Evolutionary conservation across 75 land plant genomes (phyloP).

Genomic region (Cupressus sempervirens): DNA sequence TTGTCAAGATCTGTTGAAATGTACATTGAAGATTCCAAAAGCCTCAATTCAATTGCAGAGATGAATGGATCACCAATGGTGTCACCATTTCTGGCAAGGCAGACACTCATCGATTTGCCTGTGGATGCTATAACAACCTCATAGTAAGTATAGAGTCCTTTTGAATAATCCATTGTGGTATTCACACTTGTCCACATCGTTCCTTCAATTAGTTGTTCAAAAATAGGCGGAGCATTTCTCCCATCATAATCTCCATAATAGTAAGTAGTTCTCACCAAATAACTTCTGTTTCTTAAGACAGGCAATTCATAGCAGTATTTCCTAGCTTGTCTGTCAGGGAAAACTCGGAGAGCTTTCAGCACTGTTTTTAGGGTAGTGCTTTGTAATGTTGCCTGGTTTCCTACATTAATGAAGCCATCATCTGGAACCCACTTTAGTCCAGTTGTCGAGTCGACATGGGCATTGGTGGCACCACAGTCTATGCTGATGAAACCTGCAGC

Average conservation of each 20-base stretch:
- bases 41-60: conserved; percentile 43
- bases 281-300: conserved; percentile 29
- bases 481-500: conserved; percentile 43
- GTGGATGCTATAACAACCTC: conserved; percentile 41
- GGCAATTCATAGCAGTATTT: conserved; percentile 62
- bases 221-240: conserved; percentile 49
- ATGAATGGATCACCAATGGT: conserved; percentile 55
- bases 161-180: conserved; percentile 36
- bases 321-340: conserved; percentile 30
- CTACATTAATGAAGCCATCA: conserved; percentile 30
- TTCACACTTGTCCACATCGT: conserved; percentile 48
- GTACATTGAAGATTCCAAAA: conserved; percentile 42
- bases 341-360: conserved; percentile 47
- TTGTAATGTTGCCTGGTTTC: conserved; percentile 24
- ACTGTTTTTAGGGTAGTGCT: conserved; percentile 15
- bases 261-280: conserved; percentile 51
- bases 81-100: conserved; percentile 30
- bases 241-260: conserved; percentile 65
- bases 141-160: conserved; percentile 34
- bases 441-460: conserved; percentile 2
- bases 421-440: conserved; percentile 38
- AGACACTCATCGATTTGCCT: conserved; percentile 53
- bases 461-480: conserved; percentile 44
- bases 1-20: conserved; percentile 43
- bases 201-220: conserved; percentile 60